Evolutionary conservation across 2,329 filamentous ascomycete species (phyloP), one percentile per base, ranked within the genome.

Genomic region (Nemania sp.): DNA sequence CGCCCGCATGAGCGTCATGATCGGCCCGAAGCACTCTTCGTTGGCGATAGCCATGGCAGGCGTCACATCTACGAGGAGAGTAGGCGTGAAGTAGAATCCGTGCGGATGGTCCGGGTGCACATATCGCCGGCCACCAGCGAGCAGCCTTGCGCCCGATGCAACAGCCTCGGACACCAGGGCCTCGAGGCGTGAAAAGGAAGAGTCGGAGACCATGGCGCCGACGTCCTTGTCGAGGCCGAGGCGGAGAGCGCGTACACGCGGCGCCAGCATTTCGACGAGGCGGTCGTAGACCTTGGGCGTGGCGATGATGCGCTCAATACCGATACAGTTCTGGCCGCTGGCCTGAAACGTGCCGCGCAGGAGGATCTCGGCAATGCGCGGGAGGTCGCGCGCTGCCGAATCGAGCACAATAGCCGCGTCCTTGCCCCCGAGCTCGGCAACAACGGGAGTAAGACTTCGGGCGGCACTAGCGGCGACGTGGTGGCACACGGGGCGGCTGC

Each of bases 251-350:
- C 80, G 79, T 61, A 97, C 90, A 57, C 88, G 86, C 9, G 89
- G 86, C 46, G 84, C 81, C 17, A 99, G 82, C 56, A 85, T 78
- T 5, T 78, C 72, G 47, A 96, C 75, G 19, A 99, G 81, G 51
- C 78, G 77, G 58, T 88, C 79, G 75, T 97, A 96, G 46, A 90
- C 80, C n/a, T 75, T 77, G 1, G 90, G 86, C 14, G 89, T 81
- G 20, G 88, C 90, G 63, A 97, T 86, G 67, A 97, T 86, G 51
- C 94, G 89, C 75, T 99, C 94, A 62, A 97, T 93, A 50, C 94
- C 94, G 68, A 99, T 93, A 73, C 94, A 99, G 75, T 99, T 99
- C 72, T 99, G 94, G 1, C 94, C 94, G 14, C 91, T 88, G 46
- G 91, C 91, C 73, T 99, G 94, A 74, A 97, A 99, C 8, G 90